Percentiles rank a stretch among this genome's conserved stretches.
These are phyloP conservation scores for Gossypium gossypioides DNA, from an alignment of 441 rosid species.

Conservation along the genomic window DNA sequence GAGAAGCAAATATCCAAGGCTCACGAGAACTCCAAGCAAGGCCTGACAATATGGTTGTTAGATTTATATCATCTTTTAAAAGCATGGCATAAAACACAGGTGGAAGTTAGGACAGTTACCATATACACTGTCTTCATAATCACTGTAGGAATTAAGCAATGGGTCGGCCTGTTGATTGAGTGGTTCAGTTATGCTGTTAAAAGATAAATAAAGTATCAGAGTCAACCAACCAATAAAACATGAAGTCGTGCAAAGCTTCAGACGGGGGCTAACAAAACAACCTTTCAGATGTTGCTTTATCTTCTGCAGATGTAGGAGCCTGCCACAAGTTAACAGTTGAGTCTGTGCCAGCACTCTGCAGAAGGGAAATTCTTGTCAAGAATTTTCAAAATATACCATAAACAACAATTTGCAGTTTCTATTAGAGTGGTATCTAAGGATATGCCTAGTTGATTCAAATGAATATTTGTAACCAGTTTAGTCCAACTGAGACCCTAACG, in stretches of 20 bases:
- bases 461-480: not conserved
- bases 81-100: slow-evolving; percentile 7
- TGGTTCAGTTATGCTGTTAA: slow-evolving; percentile 42
- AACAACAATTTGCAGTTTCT: not conserved
- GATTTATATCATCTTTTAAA: not conserved
- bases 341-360: slow-evolving; percentile 89
- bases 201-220: slow-evolving; percentile 2
- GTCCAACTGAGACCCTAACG: not conserved
- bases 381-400: slow-evolving; percentile 5
- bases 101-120: slow-evolving; percentile 31
- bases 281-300: slow-evolving; percentile 43
- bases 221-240: slow-evolving; percentile 8
- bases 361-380: slow-evolving; percentile 19
- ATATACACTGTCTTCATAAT: slow-evolving; percentile 83
- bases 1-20: slow-evolving; percentile 84
- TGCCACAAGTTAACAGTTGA: slow-evolving; percentile 81
- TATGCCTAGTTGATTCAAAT: slow-evolving; percentile 1
- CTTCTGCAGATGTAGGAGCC: slow-evolving; percentile 40
- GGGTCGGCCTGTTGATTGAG: slow-evolving; percentile 37
- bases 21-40: slow-evolving; percentile 90
- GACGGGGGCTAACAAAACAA: slow-evolving; percentile 15
- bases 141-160: slow-evolving; percentile 60
- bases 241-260: not conserved
- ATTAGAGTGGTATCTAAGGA: not conserved
- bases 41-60: slow-evolving; percentile 34